phyloP scores from a whole-genome alignment of 371 early-diverging fungal species.

The Mucor racemosus region DNA sequence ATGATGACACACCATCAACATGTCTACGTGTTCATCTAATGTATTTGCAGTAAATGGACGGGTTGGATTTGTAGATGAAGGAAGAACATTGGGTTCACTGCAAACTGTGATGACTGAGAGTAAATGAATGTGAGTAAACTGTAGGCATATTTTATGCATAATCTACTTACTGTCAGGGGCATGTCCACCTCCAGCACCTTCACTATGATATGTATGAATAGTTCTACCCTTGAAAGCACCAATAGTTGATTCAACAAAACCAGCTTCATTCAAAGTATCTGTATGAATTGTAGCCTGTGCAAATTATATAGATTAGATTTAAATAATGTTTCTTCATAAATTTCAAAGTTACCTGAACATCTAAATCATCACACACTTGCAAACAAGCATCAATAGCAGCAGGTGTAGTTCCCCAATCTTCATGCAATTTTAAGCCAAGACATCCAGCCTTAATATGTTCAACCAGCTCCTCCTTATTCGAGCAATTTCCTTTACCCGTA shows the following conservation, averaged over 20 bases:
- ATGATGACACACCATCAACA: conserved; percentile 98
- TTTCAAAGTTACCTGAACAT: conserved; percentile 65
- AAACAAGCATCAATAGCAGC: conserved; percentile 91
- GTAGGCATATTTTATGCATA: background rate
- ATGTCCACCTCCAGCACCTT: conserved; percentile 97
- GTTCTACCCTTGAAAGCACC: conserved; percentile 87
- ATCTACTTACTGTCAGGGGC: conserved; percentile 75
- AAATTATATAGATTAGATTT: background rate
- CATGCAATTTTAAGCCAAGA: conserved; percentile 91
- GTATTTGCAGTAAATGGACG: conserved; percentile 92
- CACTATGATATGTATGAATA: conserved; percentile 93
- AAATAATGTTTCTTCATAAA: background rate
- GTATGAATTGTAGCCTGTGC: conserved; percentile 82
- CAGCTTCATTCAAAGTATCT: conserved; percentile 93
- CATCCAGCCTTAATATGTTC: conserved; percentile 91
- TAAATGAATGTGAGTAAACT: background rate
- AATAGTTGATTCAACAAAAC: conserved; percentile 90
- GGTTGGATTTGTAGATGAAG: conserved; percentile 94
- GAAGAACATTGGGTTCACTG: conserved; percentile 82
- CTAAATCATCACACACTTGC: conserved; percentile 82
- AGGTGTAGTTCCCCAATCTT: conserved; percentile 95
- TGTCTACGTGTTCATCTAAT: conserved; percentile 95
- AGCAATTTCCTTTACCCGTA: conserved; percentile 92
- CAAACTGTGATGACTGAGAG: conserved; percentile 76
- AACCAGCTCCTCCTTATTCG: conserved; percentile 63